These are phyloP conservation scores for Dendrobium chrysotoxum DNA, from an alignment of 106 monocot species.

Conservation along the genomic window DNA sequence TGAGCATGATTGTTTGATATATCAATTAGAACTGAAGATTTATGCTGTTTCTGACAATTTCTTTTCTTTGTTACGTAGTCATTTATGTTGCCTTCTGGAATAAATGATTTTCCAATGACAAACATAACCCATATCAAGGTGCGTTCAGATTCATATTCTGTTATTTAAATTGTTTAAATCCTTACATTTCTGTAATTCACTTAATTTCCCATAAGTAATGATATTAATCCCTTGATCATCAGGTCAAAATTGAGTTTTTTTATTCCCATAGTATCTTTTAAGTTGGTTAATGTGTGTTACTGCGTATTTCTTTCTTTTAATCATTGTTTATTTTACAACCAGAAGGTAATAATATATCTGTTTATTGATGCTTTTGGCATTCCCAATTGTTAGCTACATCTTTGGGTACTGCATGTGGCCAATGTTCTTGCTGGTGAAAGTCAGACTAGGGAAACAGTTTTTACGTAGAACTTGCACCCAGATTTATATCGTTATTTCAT, in stretches of 20 bases:
- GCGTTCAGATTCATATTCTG: constrained; percentile 3
- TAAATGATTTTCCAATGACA: constrained; percentile 99
- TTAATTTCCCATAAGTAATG: neutral
- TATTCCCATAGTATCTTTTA: neutral
- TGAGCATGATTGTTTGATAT: neutral
- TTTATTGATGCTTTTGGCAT: neutral
- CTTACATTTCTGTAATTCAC: neutral
- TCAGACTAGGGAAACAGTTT: no score
- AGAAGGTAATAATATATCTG: neutral
- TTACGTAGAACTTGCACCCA: no score
- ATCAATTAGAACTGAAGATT: neutral
- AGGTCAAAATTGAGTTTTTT: neutral
- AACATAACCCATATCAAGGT: constrained; percentile 97
- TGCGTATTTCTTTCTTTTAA: neutral
- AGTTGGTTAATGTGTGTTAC: neutral
- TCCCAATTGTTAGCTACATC: neutral
- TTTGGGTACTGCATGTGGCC: neutral
- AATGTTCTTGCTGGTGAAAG: neutral
- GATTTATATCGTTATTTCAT: no score
- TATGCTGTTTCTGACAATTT: constrained; percentile 5
- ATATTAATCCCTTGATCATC: neutral
- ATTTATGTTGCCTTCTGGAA: constrained; percentile 99
- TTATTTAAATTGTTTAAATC: neutral
- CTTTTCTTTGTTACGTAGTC: constrained; percentile 47
- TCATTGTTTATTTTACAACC: neutral